Conservation (phyloP, 306 rosid species). For the Quercus alba region DNA sequence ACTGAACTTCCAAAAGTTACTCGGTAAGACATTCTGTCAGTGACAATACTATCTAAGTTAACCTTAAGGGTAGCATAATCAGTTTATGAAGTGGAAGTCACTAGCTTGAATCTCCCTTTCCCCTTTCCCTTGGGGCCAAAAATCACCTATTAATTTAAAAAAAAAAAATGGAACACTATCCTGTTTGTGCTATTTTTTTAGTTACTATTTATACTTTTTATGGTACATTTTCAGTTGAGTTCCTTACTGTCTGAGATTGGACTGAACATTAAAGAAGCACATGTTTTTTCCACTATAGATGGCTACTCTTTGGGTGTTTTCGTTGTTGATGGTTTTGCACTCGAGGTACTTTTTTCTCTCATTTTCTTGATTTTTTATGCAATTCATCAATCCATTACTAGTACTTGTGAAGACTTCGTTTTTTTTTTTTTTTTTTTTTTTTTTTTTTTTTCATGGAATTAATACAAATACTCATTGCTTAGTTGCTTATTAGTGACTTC, state of each 20-base stretch:
- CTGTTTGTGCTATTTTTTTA: neutral
- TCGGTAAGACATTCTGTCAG: neutral
- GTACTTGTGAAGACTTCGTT: neutral
- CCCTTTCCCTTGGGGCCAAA: too few species aligned
- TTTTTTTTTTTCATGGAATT: neutral
- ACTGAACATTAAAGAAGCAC: conserved; percentile 98
- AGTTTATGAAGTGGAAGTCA: too few species aligned
- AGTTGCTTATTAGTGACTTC: neutral
- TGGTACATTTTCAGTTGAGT: conserved; percentile 70
- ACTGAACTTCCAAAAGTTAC: neutral
- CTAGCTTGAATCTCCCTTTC: too few species aligned
- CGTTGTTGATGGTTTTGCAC: conserved; percentile 80
- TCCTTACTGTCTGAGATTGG: conserved; percentile 84
- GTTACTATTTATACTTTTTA: neutral
- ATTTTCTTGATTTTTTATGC: neutral
- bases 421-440: neutral
- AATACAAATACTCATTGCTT: neutral
- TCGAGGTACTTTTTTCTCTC: conserved; percentile 50
- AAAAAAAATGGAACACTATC: too few species aligned
- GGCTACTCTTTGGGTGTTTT: conserved; percentile 98
- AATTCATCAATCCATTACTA: neutral
- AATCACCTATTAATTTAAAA: too few species aligned
- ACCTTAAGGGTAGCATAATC: neutral
- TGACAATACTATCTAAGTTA: neutral
- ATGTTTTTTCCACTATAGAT: conserved; percentile 92